Percentiles rank a stretch among this genome's conserved stretches.
These are phyloP conservation scores for Theileria parva DNA, from an alignment of 169 alveolate species.

Conservation along the genomic window DNA sequence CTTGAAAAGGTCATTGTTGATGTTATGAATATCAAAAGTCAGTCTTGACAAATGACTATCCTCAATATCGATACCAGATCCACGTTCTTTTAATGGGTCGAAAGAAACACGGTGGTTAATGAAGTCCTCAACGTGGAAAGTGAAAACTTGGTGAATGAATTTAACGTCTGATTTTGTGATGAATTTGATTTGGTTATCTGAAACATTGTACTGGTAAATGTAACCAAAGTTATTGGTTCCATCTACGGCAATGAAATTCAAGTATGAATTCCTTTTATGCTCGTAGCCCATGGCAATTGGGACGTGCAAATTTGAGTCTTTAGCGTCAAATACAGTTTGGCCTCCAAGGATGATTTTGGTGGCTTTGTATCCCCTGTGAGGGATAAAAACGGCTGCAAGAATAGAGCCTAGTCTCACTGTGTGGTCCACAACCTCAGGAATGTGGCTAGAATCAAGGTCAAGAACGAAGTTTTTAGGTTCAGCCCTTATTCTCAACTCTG, in stretches of 20 bases:
- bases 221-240: not conserved
- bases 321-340: not conserved
- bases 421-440: slow-evolving; percentile 4
- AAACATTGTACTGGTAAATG: not conserved
- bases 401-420: not conserved
- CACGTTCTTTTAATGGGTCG: not conserved
- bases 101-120: not conserved
- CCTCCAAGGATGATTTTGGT: not conserved
- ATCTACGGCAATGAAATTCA: not conserved
- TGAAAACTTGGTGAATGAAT: not conserved
- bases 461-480: not conserved
- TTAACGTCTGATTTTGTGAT: not conserved
- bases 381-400: not conserved
- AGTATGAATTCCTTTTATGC: slow-evolving; percentile 1
- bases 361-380: not conserved
- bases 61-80: not conserved
- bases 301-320: not conserved
- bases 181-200: not conserved
- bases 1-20: not conserved
- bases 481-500: not conserved
- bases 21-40: not conserved
- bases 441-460: not conserved
- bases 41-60: not conserved
- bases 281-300: slow-evolving; percentile 14
- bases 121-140: not conserved